Evolutionary conservation across 2,329 filamentous ascomycete genomes (phyloP).

Genomic region (Harringtonia aguacate): DNA sequence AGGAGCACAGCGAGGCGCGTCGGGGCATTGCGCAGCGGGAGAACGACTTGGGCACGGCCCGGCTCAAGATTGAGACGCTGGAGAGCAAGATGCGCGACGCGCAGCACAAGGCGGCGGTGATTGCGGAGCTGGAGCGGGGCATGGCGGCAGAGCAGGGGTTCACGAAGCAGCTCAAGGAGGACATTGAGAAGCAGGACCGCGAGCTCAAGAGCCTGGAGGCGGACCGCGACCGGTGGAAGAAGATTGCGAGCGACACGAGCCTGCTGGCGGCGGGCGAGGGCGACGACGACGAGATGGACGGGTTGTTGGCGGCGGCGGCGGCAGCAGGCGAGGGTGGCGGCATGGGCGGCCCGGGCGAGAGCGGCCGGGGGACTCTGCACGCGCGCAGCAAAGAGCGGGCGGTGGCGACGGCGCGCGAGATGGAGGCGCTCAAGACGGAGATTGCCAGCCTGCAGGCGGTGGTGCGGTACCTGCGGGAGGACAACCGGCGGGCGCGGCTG

Average conservation of each 20-base stretch:
- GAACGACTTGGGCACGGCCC: slow-evolving; percentile 72
- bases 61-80: slow-evolving; percentile 89
- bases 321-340: background rate
- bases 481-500: slow-evolving; percentile 51
- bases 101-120: slow-evolving; percentile 61
- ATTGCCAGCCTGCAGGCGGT: slow-evolving; percentile 54
- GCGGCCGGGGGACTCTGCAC: slow-evolving; percentile 22
- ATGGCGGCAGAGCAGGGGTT: slow-evolving; percentile 42
- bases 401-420: slow-evolving; percentile 60
- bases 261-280: slow-evolving; percentile 41
- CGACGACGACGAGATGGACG: slow-evolving; percentile 14
- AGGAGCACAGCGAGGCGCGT: slow-evolving; percentile 69
- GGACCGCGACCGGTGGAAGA: slow-evolving; percentile 62
- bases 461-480: slow-evolving; percentile 56
- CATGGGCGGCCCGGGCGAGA: background rate
- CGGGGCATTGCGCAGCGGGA: slow-evolving; percentile 63
- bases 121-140: slow-evolving; percentile 52
- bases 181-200: slow-evolving; percentile 56
- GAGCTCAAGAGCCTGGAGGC: slow-evolving; percentile 54
- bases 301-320: slow-evolving; percentile 6
- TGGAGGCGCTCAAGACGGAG: slow-evolving; percentile 60
- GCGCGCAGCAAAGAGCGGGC: slow-evolving; percentile 42
- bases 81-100: slow-evolving; percentile 81
- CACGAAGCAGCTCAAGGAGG: slow-evolving; percentile 45
- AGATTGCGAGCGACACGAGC: slow-evolving; percentile 52